Base-by-base conservation (phyloP, 805 yeast species). In the Starmerella sp. region DNA sequence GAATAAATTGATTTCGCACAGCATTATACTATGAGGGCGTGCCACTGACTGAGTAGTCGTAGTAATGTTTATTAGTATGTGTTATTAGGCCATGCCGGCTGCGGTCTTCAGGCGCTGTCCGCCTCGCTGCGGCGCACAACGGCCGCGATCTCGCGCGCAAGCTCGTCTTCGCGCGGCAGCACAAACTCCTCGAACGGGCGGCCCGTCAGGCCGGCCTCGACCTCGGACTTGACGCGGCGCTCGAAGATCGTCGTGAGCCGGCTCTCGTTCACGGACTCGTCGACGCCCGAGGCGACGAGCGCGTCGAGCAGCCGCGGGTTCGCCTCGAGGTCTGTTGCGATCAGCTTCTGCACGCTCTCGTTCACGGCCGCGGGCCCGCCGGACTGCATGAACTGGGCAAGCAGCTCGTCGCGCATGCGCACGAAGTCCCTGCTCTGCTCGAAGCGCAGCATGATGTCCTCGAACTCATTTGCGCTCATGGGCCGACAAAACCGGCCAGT, bases 221-320 rank as follows among this genome's bases (percentile, higher is more conserved):
- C 37, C 38, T 55, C 57, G 3, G 54, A 48, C 29, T 41, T n/a
- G 13, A 55, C 38, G 15, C 57, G 53, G 29, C 52, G 43, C 42
- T 51, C 57, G 22, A 55, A 51, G 30, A 55, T 42, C 9, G 38
- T 6, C 4, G 52, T 37, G 3, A 46, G 37, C 5, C 52, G 46
- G 28, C 47, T 34, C 22, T 46, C 48, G 39, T 35, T 51, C 3
- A 48, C 14, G 14, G 52, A 14, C 43, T 37, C 55, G 29, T 55
- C 31, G 7, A 17, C 15, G 29, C 35, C 13, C 17, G 49, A 22
- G 8, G 49, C 34, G n/a, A 34, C 42, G n/a, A 54, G 31, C 17
- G 53, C 43, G 9, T 15, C 44, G 29, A 52, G n/a, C 17, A 55
- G 39, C 10, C 53, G 53, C 8, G 57, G 52, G 29, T 55, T 55